Percentiles rank a stretch among this genome's conserved stretches.
These are phyloP conservation scores for Eleusine coracana DNA, from an alignment of 176 grass and related monocot species.

Conservation along the genomic window DNA sequence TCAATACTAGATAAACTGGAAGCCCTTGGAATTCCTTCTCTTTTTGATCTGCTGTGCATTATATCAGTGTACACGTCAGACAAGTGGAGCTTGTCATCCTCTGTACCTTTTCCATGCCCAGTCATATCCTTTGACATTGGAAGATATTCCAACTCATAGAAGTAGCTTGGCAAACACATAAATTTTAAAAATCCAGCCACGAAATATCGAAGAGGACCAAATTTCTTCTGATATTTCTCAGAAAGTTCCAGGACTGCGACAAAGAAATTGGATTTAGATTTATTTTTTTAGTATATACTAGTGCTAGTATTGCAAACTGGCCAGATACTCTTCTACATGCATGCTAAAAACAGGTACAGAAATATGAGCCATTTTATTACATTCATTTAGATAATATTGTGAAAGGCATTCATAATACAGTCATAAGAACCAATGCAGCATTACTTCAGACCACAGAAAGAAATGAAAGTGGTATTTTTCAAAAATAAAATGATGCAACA, in stretches of 20 bases:
- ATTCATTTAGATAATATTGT: slow-evolving; percentile 19
- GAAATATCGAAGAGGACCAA: slow-evolving; percentile 90
- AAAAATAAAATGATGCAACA: neutral
- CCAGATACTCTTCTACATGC: neutral
- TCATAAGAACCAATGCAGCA: slow-evolving; percentile 1
- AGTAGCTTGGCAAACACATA: slow-evolving; percentile 91
- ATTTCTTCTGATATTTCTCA: slow-evolving; percentile 95
- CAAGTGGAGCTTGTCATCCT: slow-evolving; percentile 43
- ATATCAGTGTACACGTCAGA: slow-evolving; percentile 73
- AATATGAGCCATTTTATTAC: slow-evolving; percentile 7
- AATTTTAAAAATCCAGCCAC: slow-evolving; percentile 95
- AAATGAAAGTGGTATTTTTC: slow-evolving; percentile 10
- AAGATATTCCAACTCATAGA: slow-evolving; percentile 95
- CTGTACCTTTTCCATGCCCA: slow-evolving; percentile 52
- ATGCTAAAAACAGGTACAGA: neutral
- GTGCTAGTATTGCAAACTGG: slow-evolving; percentile 22
- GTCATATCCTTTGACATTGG: slow-evolving; percentile 56
- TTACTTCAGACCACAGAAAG: neutral
- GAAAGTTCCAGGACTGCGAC: slow-evolving; percentile 94
- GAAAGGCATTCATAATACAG: slow-evolving; percentile 14
- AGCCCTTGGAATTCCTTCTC: slow-evolving; percentile 80
- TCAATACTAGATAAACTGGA: slow-evolving; percentile 98
- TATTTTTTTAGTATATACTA: neutral
- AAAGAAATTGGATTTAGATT: slow-evolving; percentile 38
- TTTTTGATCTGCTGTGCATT: slow-evolving; percentile 61